Evolutionary conservation across 2,329 filamentous ascomycete genomes (phyloP).

Genomic region (Hirsutella thompsonii): DNA sequence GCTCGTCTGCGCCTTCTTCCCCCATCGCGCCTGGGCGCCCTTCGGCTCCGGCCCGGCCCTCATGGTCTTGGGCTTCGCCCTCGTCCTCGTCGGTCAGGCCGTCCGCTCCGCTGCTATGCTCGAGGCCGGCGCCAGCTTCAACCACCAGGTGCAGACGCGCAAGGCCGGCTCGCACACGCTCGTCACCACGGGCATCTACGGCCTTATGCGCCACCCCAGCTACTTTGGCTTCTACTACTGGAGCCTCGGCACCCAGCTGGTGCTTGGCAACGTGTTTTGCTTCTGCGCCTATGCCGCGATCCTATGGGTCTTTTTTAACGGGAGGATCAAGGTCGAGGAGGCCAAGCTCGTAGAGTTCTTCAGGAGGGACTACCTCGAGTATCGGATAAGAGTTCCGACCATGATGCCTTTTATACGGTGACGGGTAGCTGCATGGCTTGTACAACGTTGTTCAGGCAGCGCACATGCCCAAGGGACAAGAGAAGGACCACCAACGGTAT

Average conservation of each 20-base stretch:
- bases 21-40: constrained; percentile 32
- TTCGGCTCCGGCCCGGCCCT: constrained; percentile 27
- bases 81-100: constrained; percentile 59
- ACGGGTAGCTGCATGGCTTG: neutral
- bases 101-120: constrained; percentile 77
- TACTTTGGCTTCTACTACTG: constrained; percentile 99
- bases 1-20: constrained; percentile 43
- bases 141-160: constrained; percentile 67
- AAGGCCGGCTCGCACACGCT: constrained; percentile 59
- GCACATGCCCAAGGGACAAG: neutral
- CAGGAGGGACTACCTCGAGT: constrained; percentile 65
- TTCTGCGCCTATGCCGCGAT: constrained; percentile 61
- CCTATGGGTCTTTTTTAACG: constrained; percentile 75
- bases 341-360: constrained; percentile 69
- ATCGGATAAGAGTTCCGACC: constrained; percentile 57
- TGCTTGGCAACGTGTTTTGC: constrained; percentile 75
- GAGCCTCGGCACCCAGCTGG: constrained; percentile 86
- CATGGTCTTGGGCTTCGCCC: constrained; percentile 42
- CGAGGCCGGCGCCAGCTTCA: constrained; percentile 83
- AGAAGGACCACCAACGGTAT: neutral
- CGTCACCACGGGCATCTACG: constrained; percentile 76
- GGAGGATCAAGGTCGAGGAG: constrained; percentile 69
- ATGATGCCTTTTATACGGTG: constrained; percentile 58
- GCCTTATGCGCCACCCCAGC: constrained; percentile 65
- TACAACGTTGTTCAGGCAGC: neutral